Conservation (phyloP, 2,329 filamentous ascomycete species). For the Pyricularia pennisetigena region DNA sequence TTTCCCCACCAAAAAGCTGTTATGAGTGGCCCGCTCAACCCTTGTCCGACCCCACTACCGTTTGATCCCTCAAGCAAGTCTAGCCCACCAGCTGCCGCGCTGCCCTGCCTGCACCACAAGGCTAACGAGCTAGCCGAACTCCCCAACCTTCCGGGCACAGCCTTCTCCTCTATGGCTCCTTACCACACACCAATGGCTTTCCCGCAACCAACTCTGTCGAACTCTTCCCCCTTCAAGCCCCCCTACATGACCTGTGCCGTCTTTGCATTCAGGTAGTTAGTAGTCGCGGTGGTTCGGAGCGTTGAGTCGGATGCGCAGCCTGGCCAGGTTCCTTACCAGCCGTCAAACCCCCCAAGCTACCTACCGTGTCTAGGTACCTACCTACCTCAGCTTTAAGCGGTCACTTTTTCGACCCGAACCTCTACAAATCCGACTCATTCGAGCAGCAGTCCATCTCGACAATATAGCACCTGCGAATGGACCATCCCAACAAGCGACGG, state of each 20-base stretch:
- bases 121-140: neutral
- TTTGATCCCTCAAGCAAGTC: neutral
- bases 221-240: neutral
- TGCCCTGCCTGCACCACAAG: conserved; percentile 1
- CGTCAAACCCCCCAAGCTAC: neutral
- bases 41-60: neutral
- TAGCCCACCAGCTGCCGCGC: neutral
- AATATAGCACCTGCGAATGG: conserved; percentile 10
- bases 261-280: neutral
- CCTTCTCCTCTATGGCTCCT: neutral
- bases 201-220: neutral
- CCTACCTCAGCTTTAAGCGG: neutral
- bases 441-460: neutral
- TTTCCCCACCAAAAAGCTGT: neutral
- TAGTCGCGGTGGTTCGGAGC: neutral
- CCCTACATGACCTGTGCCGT: neutral
- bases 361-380: neutral
- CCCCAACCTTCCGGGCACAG: neutral
- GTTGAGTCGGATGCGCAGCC: neutral
- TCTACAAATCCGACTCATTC: neutral
- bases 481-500: conserved; percentile 18
- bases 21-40: neutral
- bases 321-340: neutral
- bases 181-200: neutral
- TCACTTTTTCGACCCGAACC: neutral